Evolutionary conservation across 2,329 filamentous ascomycete genomes (phyloP), one percentile per base, ranked within the genome.

Genomic region (Claviceps cyperi): DNA sequence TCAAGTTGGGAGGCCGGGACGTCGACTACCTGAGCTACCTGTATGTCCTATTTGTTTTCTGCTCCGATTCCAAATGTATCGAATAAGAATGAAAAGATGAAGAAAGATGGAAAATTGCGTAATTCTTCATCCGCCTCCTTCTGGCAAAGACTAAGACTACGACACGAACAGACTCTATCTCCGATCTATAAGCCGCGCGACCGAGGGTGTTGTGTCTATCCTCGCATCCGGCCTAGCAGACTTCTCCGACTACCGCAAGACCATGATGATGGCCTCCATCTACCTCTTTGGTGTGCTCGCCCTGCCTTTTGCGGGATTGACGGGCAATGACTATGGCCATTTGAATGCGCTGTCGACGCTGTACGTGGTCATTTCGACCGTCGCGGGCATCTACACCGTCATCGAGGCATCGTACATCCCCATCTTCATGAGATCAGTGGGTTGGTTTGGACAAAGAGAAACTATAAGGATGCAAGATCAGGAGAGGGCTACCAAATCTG

Each of bases 11-110:
- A 22, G 53, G 51, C 19, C 40, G 38, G 6, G 52, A 55, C n/a
- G 53, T 56, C 40, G 55, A 56, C 50, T 56, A 56, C 19, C 55
- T 56, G 37, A 56, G 55, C 43, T 56, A 56, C 17, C 41, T 56
- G 55, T 56, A 48, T 22, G 54, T 50, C 39, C 4, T 8, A 2
- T 22, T 5, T 4, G 11, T 19, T 39, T 39, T 39, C 8, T 39
- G 4, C 28, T 32, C 4, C 3, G 28, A 32, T 32, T 4, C 9
- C 28, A 3, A 11, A 32, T 4, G 9, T 4, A 1, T 32, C 28
- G 28, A 32, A 32, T 4, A 9, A 14, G 5, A 39, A 24, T 38
- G 7, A 5, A 22, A 43, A 43, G 11, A 43, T 11, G 40, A 11
- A 15, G 4, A 14, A 43, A 22, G 24, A 5, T 14, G 6, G 24